Conservation (phyloP, 177 flowering plant genomes). For the Vitis hybrid region DNA sequence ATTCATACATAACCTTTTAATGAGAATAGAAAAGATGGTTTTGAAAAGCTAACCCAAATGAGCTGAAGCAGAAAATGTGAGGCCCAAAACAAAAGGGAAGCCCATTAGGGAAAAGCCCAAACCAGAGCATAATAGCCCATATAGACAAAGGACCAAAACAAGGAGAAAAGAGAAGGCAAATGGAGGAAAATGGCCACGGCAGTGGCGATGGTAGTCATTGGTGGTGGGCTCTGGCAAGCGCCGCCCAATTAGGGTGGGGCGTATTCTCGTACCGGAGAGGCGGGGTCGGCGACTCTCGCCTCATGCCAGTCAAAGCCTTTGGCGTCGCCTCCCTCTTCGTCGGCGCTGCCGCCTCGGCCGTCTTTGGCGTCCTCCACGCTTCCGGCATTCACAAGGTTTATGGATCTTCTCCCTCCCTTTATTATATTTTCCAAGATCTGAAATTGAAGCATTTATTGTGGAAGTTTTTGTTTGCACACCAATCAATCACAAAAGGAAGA, state of each 20-base stretch:
- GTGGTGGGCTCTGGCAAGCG: constrained; percentile 71
- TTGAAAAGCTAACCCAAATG: too few species aligned
- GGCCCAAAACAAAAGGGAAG: too few species aligned
- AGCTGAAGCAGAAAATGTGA: too few species aligned
- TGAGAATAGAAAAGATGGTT: too few species aligned
- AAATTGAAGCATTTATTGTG: too few species aligned
- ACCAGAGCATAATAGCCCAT: too few species aligned
- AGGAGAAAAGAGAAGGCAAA: neutral
- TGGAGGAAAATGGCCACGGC: constrained; percentile 7
- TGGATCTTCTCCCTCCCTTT: neutral
- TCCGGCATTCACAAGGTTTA: constrained; percentile 61
- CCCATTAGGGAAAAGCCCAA: too few species aligned
- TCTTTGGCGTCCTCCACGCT: constrained; percentile 41
- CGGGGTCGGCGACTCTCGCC: constrained; percentile 35
- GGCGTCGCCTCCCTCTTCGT: constrained; percentile 79
- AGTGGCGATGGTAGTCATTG: constrained; percentile 26
- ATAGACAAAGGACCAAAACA: neutral
- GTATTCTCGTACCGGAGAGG: constrained; percentile 43
- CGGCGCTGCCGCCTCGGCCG: constrained; percentile 65
- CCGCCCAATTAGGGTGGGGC: constrained; percentile 54
- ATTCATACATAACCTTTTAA: too few species aligned
- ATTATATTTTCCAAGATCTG: too few species aligned
- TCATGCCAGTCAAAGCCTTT: constrained; percentile 85
- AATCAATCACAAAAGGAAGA: too few species aligned
- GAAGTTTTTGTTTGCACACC: too few species aligned